These are phyloP conservation scores for Herpetomonas samuelpessoai DNA, from an alignment of 208 protist species.

Conservation along the genomic window DNA sequence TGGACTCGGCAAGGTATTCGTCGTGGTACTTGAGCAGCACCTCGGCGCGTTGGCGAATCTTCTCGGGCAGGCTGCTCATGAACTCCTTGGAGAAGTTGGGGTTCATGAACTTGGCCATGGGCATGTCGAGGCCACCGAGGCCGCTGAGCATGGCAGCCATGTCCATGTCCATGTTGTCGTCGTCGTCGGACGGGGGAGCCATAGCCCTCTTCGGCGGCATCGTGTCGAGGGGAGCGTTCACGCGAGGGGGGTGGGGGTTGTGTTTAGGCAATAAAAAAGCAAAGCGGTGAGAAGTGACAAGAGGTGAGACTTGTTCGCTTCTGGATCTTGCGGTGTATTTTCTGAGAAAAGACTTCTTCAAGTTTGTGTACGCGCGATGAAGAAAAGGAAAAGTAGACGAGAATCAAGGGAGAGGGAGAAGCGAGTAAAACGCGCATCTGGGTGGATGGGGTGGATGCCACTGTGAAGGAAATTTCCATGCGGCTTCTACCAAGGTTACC, in stretches of 20 bases:
- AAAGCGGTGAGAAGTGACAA: constrained; percentile 5
- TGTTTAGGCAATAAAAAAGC: constrained; percentile 6
- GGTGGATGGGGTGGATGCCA: no score
- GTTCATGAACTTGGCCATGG: constrained; percentile 69
- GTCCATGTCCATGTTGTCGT: constrained; percentile 32
- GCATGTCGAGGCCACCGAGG: constrained; percentile 7
- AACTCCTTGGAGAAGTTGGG: constrained; percentile 78
- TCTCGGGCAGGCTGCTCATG: constrained; percentile 74
- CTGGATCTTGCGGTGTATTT: no score
- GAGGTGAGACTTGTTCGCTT: not conserved
- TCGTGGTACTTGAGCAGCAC: constrained; percentile 76
- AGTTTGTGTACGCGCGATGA: no score
- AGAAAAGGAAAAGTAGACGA: no score
- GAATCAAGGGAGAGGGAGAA: no score
- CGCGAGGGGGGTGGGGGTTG: no score
- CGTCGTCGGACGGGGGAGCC: constrained; percentile 24
- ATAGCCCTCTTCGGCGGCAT: constrained; percentile 52
- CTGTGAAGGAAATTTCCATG: no score
- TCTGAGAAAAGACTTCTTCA: no score
- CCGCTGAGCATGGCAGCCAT: constrained; percentile 27
- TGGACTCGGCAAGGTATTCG: constrained; percentile 51
- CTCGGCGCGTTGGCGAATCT: constrained; percentile 73
- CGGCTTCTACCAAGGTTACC: no score
- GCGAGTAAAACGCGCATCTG: no score
- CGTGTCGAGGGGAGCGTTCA: not conserved